Evolutionary conservation across 2,329 filamentous ascomycete genomes (phyloP), one percentile per base, ranked within the genome.

Genomic region (Cladosporium oxysporum): DNA sequence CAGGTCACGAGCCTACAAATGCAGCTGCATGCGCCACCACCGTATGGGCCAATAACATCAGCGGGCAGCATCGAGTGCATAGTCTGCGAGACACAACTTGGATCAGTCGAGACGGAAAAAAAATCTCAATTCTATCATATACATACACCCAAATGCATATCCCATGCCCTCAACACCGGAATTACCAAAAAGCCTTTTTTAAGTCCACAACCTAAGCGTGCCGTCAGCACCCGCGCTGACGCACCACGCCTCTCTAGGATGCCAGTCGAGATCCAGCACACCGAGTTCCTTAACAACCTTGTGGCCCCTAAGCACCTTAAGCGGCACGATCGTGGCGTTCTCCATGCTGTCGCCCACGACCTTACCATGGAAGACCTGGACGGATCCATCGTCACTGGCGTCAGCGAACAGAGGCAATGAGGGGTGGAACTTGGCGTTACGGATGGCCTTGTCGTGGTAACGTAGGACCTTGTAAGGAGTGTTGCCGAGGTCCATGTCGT

Each of bases 291-390:
- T 90, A 75, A 91, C 90, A 2, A 98, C 88, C 79, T 90, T 91
- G 81, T 99, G 95, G 0, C 95, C 95, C 75, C 87, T 90, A 58
- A 99, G 84, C 74, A 96, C 92, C 84, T 98, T 99, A 69, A 99
- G 85, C 10, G 95, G 95, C 61, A 98, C 95, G 74, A 99, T 97
- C 16, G 90, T 96, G 7, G 95, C 93, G 75, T 97, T 97, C 82
- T 96, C 93, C 87, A 99, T 92, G 77, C 97, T 83, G 77, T 99
- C 95, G 68, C 89, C 92, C 33, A 96, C 93, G 31, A 98, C 94
- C 80, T 94, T 96, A 65, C 93, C 94, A 77, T 98, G 94, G 87
- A 98, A 98, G 63, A 99, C 91, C 78, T 99, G 95, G 70, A 98
- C 81, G 23, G 90, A 92, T 31, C 95, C 95, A 77, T 99, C 95